Conservation (phyloP, 768 basidiomycete genomes). For the Flagelloscypha sp. region DNA sequence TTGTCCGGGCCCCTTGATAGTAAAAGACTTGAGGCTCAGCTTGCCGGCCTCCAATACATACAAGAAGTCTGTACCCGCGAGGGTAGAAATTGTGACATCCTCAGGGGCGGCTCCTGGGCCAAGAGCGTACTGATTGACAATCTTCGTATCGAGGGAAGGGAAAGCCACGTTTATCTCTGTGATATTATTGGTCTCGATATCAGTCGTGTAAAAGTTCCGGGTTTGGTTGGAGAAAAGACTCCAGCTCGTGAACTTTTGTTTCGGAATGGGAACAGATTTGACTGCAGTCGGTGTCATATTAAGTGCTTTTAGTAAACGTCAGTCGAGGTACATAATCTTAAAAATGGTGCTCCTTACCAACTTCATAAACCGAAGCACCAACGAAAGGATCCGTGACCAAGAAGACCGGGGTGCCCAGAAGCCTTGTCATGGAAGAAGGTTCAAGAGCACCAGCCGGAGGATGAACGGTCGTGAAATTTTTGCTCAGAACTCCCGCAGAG, state of each 20-base stretch:
- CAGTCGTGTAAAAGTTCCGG: constrained; percentile 37
- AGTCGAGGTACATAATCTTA: too few relatives aligned
- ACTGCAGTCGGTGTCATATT: too few relatives aligned
- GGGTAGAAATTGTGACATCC: too few relatives aligned
- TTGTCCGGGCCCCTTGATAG: too few relatives aligned
- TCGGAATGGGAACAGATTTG: constrained; percentile 22
- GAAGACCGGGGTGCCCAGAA: constrained; percentile 30
- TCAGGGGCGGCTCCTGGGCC: too few relatives aligned
- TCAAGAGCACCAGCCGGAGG: constrained; percentile 34
- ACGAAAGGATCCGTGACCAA: constrained; percentile 32
- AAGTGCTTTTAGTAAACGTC: constrained; percentile 26
- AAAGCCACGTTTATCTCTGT: constrained; percentile 43
- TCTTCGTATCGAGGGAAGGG: constrained; percentile 33
- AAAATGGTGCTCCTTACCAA: too few relatives aligned
- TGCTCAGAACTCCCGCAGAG: constrained; percentile 33
- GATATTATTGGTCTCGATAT: constrained; percentile 29
- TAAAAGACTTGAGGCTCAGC: too few relatives aligned
- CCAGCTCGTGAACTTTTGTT: constrained; percentile 37
- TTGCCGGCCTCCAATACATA: too few relatives aligned
- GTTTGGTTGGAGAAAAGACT: constrained; percentile 31
- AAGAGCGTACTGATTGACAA: too few relatives aligned
- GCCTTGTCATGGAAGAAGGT: constrained; percentile 40
- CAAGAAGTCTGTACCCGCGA: too few relatives aligned
- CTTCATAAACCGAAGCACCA: too few relatives aligned
- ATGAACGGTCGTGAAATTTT: constrained; percentile 26